Base-by-base conservation (phyloP, 371 early-diverging fungal species). In the Mortierella sp. region DNA sequence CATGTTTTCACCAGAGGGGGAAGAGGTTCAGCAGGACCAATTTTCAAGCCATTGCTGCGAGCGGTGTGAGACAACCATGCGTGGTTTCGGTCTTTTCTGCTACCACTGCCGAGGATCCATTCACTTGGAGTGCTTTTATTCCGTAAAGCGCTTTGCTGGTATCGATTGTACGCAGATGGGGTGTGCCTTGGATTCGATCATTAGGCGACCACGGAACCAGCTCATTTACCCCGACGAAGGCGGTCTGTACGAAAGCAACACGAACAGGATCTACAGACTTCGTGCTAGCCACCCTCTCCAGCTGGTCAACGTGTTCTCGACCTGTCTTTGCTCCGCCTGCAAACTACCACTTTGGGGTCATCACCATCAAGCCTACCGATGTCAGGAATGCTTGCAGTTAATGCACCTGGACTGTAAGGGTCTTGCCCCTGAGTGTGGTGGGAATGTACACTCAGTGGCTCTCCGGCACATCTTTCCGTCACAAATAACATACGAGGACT, bases 301-400 rank as follows among this genome's bases (percentile, higher is more conserved):
- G 11, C 84, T 92, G 2, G 90, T 92, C n/a, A 93, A 93, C 58
- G 47, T 91, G 13, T 92, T 89, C 65, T 92, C 93, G 1, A 74
- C 92, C 3, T 84, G 90, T n/a, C 87, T 91, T 0, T 93, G 93
- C 58, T 84, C 88, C 0, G 88, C 88, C 19, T 93, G 93, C 72
- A 84, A 85, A 47, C 70, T 89, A 44, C 93, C 93, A 3, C 74
- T 93, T 3, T 93, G 93, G 92, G 93, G 92, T 21, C 83, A 91
- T 9, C 90, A 89, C 10, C 87, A 90, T 44, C 93, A 93, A 74
- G 91, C 89, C 0, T 93, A 92, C 73, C 87, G 89, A 0, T 93
- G 93, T 75, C 82, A 80, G 7, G 87, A 77, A 7, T 93, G 93
- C 48, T 83, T 87, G 48, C 90, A 91, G 26, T 88, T 93, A 78